Evolutionary conservation across 371 early-diverging fungal species (phyloP).

Genomic region (Rhizopus sp.): DNA sequence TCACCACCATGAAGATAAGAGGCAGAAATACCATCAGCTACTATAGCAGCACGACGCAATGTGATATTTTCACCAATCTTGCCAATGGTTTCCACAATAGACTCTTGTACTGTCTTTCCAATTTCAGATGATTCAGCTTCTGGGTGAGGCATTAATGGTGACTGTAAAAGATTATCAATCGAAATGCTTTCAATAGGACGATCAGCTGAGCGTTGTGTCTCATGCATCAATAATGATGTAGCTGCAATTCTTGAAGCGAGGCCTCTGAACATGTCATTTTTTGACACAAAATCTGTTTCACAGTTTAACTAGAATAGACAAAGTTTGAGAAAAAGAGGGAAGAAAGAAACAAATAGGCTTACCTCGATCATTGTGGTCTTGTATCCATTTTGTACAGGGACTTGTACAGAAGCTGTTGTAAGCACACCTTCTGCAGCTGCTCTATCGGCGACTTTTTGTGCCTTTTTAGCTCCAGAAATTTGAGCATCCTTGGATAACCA

Average conservation of each 20-base stretch:
- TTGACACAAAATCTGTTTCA: slow-evolving; percentile 95
- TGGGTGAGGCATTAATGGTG: slow-evolving; percentile 61
- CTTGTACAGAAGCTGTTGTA: slow-evolving; percentile 62
- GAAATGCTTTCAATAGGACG: slow-evolving; percentile 47
- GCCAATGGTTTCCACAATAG: slow-evolving; percentile 74
- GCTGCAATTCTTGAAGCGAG: slow-evolving; percentile 75
- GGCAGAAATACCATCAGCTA: slow-evolving; percentile 46
- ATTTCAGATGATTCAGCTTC: slow-evolving; percentile 22
- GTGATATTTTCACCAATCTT: slow-evolving; percentile 89
- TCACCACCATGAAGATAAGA: slow-evolving; percentile 74
- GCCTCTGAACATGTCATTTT: slow-evolving; percentile 78
- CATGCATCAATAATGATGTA: slow-evolving; percentile 59
- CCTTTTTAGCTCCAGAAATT: slow-evolving; percentile 73
- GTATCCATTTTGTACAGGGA: slow-evolving; percentile 28
- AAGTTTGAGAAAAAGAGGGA: not conserved
- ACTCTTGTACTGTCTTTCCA: slow-evolving; percentile 61
- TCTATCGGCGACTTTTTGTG: slow-evolving; percentile 52
- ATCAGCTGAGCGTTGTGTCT: slow-evolving; percentile 20
- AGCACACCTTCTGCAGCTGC: slow-evolving; percentile 63
- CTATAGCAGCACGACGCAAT: slow-evolving; percentile 70
- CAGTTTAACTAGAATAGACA: slow-evolving; percentile 68
- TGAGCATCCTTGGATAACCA: slow-evolving; percentile 80
- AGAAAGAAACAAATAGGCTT: slow-evolving; percentile 7
- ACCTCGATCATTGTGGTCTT: slow-evolving; percentile 68
- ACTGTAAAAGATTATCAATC: slow-evolving; percentile 42